Evolutionary conservation across 805 yeast genomes (phyloP).

Genomic region (Suhomyces xylopsoci): DNA sequence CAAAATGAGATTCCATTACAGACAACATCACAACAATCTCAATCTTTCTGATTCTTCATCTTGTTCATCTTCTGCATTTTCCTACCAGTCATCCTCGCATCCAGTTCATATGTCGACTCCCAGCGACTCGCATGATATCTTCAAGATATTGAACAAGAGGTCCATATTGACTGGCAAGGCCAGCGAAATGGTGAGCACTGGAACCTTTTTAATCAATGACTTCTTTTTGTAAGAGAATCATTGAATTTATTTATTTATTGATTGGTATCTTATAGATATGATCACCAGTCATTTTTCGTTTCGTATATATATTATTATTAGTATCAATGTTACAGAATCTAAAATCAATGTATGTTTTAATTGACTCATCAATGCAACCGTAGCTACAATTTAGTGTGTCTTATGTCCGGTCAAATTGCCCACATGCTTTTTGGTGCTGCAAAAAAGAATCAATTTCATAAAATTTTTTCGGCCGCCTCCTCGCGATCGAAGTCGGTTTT

Average conservation of each 20-base stretch:
- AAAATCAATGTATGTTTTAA: not conserved
- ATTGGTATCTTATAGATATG: not conserved
- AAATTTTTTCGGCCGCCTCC: not conserved
- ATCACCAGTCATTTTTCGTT: not conserved
- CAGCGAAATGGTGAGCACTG: slow-evolving; percentile 43
- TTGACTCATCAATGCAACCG: no score
- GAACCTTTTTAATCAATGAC: slow-evolving; percentile 41
- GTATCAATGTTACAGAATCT: not conserved
- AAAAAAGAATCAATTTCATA: not conserved
- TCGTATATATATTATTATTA: not conserved
- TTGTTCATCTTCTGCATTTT: slow-evolving; percentile 1
- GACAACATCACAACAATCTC: slow-evolving; percentile 32
- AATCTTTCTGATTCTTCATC: slow-evolving; percentile 23
- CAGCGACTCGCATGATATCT: slow-evolving; percentile 23
- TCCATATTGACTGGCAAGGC: slow-evolving; percentile 40
- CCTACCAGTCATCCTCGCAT: not conserved
- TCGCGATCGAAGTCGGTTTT: not conserved
- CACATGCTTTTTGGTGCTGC: not conserved
- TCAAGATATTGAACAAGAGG: slow-evolving; percentile 33
- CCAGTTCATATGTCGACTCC: slow-evolving; percentile 2
- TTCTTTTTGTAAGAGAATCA: slow-evolving; percentile 32
- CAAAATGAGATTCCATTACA: slow-evolving; percentile 37
- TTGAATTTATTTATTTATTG: not conserved
- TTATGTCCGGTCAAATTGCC: no score
- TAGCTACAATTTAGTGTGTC: no score